Evolutionary conservation across 352 stramenopile species (phyloP).

Genomic region (Phytophthora crassamura): DNA sequence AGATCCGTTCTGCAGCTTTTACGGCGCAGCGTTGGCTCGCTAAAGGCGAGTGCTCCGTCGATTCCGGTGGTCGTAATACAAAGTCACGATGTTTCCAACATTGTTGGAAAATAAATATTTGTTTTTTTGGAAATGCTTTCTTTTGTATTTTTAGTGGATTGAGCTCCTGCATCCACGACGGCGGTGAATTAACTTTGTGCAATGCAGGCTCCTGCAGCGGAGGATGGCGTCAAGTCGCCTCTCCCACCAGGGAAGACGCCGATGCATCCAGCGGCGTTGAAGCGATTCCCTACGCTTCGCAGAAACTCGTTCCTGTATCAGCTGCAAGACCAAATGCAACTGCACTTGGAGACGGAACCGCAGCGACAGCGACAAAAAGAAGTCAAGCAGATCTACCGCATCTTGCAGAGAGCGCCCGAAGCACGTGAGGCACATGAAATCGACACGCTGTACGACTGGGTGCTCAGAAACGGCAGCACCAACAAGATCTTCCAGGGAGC

Average conservation of each 20-base stretch:
- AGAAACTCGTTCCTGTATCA: constrained; percentile 58
- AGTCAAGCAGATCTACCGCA: constrained; percentile 58
- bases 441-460: constrained; percentile 81
- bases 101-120: not conserved
- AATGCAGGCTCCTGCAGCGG: constrained; percentile 8
- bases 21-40: constrained; percentile 22
- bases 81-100: constrained; percentile 14
- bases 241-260: constrained; percentile 15
- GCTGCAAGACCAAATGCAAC: constrained; percentile 65
- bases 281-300: constrained; percentile 40
- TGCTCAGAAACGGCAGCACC: constrained; percentile 81
- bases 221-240: constrained; percentile 9
- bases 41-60: constrained; percentile 19
- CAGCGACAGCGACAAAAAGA: constrained; percentile 57
- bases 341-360: constrained; percentile 47
- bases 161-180: no score
- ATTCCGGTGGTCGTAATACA: constrained; percentile 36
- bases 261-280: constrained; percentile 31
- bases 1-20: constrained; percentile 24
- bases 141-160: constrained; percentile 32
- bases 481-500: constrained; percentile 84
- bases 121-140: constrained; percentile 4
- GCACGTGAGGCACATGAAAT: constrained; percentile 61
- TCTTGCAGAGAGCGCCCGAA: constrained; percentile 56
- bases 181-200: not conserved